These are phyloP conservation scores for Aspergillus japonicus DNA, from an alignment of 2,329 filamentous ascomycete genomes.

Conservation along the genomic window DNA sequence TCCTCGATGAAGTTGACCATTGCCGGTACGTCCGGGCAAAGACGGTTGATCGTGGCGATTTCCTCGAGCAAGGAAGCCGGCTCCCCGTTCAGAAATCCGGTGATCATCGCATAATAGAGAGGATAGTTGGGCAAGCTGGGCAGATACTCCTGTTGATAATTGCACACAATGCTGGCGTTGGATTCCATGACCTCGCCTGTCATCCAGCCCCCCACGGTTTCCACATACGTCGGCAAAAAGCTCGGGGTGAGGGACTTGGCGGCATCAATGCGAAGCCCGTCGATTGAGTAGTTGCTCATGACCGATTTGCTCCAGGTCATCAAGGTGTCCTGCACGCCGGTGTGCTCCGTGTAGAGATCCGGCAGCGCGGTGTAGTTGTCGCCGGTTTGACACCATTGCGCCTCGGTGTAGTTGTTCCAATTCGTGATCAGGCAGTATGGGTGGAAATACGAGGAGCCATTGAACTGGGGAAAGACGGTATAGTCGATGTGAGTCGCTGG, in stretches of 20 bases:
- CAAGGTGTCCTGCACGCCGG: constrained; percentile 40
- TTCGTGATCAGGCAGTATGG: constrained; percentile 32
- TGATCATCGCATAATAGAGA: constrained; percentile 36
- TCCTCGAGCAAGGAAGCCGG: constrained; percentile 28
- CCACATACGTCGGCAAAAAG: constrained; percentile 42
- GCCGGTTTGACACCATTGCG: constrained; percentile 53
- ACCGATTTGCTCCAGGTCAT: constrained; percentile 43
- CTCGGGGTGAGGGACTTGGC: constrained; percentile 46
- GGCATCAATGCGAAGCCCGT: constrained; percentile 53
- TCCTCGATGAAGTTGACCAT: constrained; percentile 59
- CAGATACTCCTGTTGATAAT: constrained; percentile 40
- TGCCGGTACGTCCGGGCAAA: too few species aligned
- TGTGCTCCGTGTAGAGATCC: constrained; percentile 48
- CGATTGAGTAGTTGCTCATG: constrained; percentile 48
- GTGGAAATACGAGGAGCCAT: constrained; percentile 28
- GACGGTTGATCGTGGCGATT: constrained; percentile 25
- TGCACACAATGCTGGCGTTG: constrained; percentile 39
- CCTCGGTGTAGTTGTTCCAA: constrained; percentile 35
- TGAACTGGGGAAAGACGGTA: constrained; percentile 27
- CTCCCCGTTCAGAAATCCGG: constrained; percentile 34
- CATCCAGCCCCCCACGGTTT: constrained; percentile 42
- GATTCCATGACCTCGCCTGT: constrained; percentile 46
- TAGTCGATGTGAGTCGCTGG: constrained; percentile 28
- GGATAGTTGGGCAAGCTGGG: constrained; percentile 50
- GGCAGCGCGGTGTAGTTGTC: constrained; percentile 48